A percentile compares a stretch with the other conserved stretches of the same genome.
These are phyloP conservation scores for Inga leiocalycina DNA, from an alignment of 306 rosid species.

Conservation along the genomic window DNA sequence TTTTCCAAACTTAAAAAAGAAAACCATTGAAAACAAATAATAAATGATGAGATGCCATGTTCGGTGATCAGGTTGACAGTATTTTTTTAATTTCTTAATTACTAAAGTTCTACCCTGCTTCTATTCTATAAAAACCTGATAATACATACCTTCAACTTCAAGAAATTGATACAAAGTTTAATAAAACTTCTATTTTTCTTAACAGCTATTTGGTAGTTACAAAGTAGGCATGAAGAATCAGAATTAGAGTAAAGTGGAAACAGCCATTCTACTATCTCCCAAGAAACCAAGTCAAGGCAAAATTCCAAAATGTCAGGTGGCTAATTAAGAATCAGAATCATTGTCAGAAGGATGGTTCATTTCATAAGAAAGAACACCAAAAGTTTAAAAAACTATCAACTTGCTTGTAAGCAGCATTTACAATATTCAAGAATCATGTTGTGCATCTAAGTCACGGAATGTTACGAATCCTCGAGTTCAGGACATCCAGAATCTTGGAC, in stretches of 20 bases:
- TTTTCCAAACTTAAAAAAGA: no score
- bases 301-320: not conserved
- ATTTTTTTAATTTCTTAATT: no score
- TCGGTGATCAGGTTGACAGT: no score
- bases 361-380: not conserved
- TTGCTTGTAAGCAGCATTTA: not conserved
- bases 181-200: not conserved
- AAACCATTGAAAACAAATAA: no score
- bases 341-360: not conserved
- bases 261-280: not conserved
- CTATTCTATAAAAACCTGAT: not conserved
- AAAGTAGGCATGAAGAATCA: not conserved
- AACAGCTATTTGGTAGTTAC: not conserved
- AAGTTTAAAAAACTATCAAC: not conserved
- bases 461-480: conserved; percentile 37
- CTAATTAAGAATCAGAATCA: not conserved
- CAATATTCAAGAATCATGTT: not conserved
- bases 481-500: conserved; percentile 66
- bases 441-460: conserved; percentile 13
- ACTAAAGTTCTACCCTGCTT: not conserved
- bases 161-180: not conserved
- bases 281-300: not conserved
- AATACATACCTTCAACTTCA: not conserved
- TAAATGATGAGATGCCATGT: no score
- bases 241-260: not conserved